These are phyloP conservation scores for Eutrema salsugineum DNA, from an alignment of 441 rosid species.

Conservation along the genomic window DNA sequence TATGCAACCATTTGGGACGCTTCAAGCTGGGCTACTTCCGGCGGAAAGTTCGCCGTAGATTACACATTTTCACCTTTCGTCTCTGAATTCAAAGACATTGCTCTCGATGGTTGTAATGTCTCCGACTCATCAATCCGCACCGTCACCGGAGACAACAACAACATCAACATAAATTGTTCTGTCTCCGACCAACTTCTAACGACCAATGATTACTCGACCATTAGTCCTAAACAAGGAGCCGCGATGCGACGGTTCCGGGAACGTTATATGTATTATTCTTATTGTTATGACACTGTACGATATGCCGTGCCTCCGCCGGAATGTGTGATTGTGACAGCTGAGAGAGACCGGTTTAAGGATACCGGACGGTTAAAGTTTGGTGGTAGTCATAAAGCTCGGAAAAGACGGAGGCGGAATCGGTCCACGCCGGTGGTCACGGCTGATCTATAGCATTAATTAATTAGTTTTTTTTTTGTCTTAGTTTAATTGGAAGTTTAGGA, in stretches of 20 bases:
- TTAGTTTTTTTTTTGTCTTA: too few relatives aligned
- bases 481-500: neutral
- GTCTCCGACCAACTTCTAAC: conserved; percentile 31
- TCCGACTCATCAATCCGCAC: conserved; percentile 52
- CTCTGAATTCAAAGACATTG: conserved; percentile 67
- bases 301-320: conserved; percentile 66
- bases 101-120: conserved; percentile 63
- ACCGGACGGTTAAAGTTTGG: conserved; percentile 79
- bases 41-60: conserved; percentile 70
- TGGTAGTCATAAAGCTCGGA: conserved; percentile 37
- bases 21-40: conserved; percentile 88
- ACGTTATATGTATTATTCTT: conserved; percentile 79
- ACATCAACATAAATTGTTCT: conserved; percentile 28
- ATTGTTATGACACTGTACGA: conserved; percentile 66
- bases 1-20: conserved; percentile 98
- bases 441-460: conserved; percentile 21
- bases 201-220: conserved; percentile 36
- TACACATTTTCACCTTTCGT: conserved; percentile 75
- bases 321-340: conserved; percentile 50
- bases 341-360: conserved; percentile 48
- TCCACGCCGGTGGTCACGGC: conserved; percentile 7
- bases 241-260: conserved; percentile 70
- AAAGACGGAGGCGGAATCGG: conserved; percentile 17
- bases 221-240: conserved; percentile 34
- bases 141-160: neutral